Evolutionary conservation across 108 stramenopile genomes (phyloP).

Genomic region (Stephanodiscus triporus): DNA sequence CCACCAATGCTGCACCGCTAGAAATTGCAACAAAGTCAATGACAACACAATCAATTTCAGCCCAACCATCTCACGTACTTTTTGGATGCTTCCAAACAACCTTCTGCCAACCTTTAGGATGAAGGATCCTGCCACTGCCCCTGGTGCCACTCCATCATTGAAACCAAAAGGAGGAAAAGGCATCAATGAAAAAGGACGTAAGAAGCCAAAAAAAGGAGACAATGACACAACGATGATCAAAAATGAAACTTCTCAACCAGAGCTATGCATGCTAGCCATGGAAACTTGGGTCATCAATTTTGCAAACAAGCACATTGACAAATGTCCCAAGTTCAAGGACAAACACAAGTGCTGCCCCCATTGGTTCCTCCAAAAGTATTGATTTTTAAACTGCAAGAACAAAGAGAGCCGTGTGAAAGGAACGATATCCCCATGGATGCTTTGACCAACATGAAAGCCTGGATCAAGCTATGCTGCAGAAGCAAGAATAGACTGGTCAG

Average conservation of each 20-base stretch:
- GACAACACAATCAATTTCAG: not conserved
- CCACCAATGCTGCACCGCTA: not conserved
- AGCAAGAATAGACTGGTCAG: too few species aligned
- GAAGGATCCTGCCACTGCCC: not conserved
- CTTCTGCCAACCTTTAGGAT: not conserved
- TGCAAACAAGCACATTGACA: not conserved
- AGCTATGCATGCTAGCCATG: not conserved
- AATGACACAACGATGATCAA: not conserved
- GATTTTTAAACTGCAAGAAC: not conserved
- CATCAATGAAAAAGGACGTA: not conserved
- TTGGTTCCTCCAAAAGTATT: not conserved
- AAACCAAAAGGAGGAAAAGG: too few species aligned
- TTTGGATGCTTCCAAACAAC: not conserved
- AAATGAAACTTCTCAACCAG: not conserved
- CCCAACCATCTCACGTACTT: not conserved
- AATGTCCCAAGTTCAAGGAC: not conserved
- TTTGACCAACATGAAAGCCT: not conserved
- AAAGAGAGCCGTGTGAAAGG: not conserved
- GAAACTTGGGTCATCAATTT: slow-evolving; percentile 1
- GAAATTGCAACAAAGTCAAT: not conserved
- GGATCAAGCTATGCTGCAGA: not conserved
- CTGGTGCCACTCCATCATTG: too few species aligned
- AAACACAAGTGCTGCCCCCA: not conserved
- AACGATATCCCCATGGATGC: not conserved
- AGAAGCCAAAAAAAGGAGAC: not conserved